Percentiles rank a stretch among this genome's conserved stretches.
Conservation (phyloP, 1,284 basidiomycete genomes). For the Gymnopus androsaceus region DNA sequence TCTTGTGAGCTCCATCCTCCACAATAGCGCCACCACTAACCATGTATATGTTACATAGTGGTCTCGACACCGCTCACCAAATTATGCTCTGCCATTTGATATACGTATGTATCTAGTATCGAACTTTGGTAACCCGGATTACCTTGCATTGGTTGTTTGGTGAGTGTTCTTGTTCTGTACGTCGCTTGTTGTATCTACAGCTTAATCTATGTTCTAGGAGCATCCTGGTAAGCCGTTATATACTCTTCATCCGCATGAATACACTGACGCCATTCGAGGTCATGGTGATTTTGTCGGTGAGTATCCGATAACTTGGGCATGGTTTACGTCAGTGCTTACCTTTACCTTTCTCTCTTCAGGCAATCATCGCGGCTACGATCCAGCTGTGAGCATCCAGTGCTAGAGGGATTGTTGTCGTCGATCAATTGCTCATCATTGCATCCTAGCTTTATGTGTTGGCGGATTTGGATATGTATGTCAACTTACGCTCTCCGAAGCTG, state of each 20-base stretch:
- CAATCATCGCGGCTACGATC: constrained; percentile 10
- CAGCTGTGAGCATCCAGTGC: constrained; percentile 8
- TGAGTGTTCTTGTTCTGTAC: not conserved
- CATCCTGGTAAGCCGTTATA: constrained; percentile 11
- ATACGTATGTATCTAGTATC: constrained; percentile 13
- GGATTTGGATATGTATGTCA: constrained; percentile 16
- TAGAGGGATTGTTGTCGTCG: not conserved
- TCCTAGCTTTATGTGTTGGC: constrained; percentile 14
- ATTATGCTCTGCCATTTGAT: constrained; percentile 13
- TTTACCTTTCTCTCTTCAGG: not conserved
- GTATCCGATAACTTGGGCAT: not conserved
- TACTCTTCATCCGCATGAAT: not conserved
- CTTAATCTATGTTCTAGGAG: constrained; percentile 11
- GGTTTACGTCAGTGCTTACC: not conserved
- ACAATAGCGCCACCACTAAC: not conserved
- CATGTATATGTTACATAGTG: not conserved
- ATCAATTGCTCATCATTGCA: not conserved
- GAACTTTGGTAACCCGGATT: constrained; percentile 7
- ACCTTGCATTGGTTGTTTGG: constrained; percentile 10
- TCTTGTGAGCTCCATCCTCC: constrained; percentile 8
- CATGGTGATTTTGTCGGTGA: constrained; percentile 16
- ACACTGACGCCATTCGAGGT: not conserved
- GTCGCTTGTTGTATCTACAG: too few relatives aligned
- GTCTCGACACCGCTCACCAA: constrained; percentile 15
- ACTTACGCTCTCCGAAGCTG: not conserved